Evolutionary conservation across 192 early-diverging fungal species (phyloP).

Genomic region (Entomortierella beljakovae): DNA sequence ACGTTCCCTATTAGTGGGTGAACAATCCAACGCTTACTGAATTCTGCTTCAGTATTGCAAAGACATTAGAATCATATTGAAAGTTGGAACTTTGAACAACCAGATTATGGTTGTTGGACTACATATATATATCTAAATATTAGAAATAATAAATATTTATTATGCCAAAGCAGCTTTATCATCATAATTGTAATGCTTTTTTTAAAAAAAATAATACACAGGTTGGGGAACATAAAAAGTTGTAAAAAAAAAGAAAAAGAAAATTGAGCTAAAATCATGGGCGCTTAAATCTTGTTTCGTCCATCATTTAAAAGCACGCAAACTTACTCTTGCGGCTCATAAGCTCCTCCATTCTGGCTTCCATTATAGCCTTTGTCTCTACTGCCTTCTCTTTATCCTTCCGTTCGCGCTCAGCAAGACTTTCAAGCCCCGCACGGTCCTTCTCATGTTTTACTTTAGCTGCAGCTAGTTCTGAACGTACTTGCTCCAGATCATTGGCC

Average conservation of each 20-base stretch:
- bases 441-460: constrained; percentile 51
- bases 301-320: constrained; percentile 62
- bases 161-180: too few relatives aligned
- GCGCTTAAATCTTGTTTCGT: constrained; percentile 11
- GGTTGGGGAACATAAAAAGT: neutral
- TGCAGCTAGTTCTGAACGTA: constrained; percentile 51
- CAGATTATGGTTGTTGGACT: too few relatives aligned
- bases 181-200: neutral
- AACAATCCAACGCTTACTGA: constrained; percentile 88
- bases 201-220: neutral
- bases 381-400: constrained; percentile 64
- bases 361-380: constrained; percentile 57
- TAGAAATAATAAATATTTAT: too few relatives aligned
- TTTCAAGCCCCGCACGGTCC: constrained; percentile 54
- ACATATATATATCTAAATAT: too few relatives aligned
- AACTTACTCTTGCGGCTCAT: constrained; percentile 68
- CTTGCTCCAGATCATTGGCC: constrained; percentile 49
- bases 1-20: constrained; percentile 90
- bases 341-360: constrained; percentile 65
- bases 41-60: constrained; percentile 89
- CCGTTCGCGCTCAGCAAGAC: constrained; percentile 55
- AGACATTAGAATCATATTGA: too few relatives aligned
- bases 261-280: neutral
- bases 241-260: constrained; percentile 6
- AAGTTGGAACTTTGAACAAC: too few relatives aligned